Percentiles rank a stretch among this genome's conserved stretches.
Evolutionary conservation across 441 rosid species (phyloP).

Genomic region (Eugenia klotzschiana): DNA sequence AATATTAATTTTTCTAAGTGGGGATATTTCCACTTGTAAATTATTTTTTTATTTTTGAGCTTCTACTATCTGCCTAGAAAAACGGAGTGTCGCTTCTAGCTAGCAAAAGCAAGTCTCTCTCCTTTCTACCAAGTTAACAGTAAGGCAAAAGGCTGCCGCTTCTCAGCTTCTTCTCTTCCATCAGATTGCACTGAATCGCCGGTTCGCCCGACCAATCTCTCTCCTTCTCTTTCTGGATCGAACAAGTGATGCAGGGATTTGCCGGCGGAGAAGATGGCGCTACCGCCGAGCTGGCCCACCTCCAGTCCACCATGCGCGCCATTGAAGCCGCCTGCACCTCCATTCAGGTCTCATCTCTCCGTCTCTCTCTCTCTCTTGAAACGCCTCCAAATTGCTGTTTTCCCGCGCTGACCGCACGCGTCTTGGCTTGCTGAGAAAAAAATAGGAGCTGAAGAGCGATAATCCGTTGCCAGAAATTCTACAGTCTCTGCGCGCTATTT

Average conservation of each 20-base stretch:
- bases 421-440: not conserved
- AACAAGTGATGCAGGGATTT: constrained; percentile 32
- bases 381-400: not conserved
- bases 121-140: not conserved
- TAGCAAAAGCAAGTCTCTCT: not conserved
- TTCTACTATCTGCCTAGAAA: not conserved
- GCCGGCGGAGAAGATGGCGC: constrained; percentile 20
- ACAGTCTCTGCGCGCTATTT: not conserved
- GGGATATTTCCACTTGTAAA: not conserved
- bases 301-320: constrained; percentile 80
- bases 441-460: not conserved
- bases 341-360: constrained; percentile 45
- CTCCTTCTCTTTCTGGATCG: not conserved
- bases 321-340: constrained; percentile 91
- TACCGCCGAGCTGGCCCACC: constrained; percentile 41
- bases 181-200: too few relatives aligned
- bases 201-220: not conserved
- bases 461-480: not conserved
- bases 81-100: not conserved
- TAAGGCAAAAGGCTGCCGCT: not conserved
- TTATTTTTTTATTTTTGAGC: not conserved
- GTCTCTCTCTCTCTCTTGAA: not conserved
- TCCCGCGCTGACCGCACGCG: not conserved
- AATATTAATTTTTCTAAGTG: not conserved
- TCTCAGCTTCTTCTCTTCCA: not conserved